phyloP scores from a whole-genome alignment of 2,329 filamentous ascomycete genomes.

The Grosmannia clavigera region DNA sequence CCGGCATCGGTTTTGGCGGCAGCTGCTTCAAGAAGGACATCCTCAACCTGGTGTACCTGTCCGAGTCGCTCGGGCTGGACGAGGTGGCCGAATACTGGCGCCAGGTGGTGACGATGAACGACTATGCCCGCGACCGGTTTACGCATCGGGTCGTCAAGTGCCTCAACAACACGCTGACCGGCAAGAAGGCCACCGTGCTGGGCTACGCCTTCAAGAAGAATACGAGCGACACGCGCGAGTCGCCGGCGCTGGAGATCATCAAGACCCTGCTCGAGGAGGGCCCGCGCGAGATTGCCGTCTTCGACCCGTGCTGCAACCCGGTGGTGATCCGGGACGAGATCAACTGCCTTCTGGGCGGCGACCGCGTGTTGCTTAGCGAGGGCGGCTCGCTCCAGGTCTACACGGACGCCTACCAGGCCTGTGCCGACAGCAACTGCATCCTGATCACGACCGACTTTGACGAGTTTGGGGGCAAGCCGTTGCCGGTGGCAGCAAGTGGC shows the following conservation, averaged over 20 bases:
- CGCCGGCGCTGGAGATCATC: conserved; percentile 56
- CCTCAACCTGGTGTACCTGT: conserved; percentile 59
- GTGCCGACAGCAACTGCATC: conserved; percentile 34
- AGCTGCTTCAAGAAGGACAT: conserved; percentile 77
- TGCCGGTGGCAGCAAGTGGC: not conserved
- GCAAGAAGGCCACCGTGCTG: conserved; percentile 60
- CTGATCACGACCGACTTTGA: conserved; percentile 45
- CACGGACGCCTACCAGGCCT: conserved; percentile 36
- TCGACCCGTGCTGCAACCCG: conserved; percentile 51
- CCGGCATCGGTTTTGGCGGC: conserved; percentile 66
- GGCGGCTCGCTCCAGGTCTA: conserved; percentile 34
- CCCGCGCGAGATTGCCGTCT: conserved; percentile 52
- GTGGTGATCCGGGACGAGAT: conserved; percentile 39
- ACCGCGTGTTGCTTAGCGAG: conserved; percentile 20
- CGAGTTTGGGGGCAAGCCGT: conserved; percentile 32
- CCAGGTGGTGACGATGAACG: conserved; percentile 63
- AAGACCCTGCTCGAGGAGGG: conserved; percentile 51
- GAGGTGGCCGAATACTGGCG: conserved; percentile 69
- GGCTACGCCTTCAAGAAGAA: conserved; percentile 75
- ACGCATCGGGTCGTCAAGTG: conserved; percentile 51
- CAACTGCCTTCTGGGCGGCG: conserved; percentile 26
- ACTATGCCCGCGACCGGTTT: conserved; percentile 60
- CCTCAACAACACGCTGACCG: conserved; percentile 52
- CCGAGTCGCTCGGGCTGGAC: conserved; percentile 53
- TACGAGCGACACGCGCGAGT: conserved; percentile 63